Percentiles rank a stretch among this genome's conserved stretches.
phyloP scores from a whole-genome alignment of 2,329 filamentous ascomycete genomes.

The Hypoxylon sp. region DNA sequence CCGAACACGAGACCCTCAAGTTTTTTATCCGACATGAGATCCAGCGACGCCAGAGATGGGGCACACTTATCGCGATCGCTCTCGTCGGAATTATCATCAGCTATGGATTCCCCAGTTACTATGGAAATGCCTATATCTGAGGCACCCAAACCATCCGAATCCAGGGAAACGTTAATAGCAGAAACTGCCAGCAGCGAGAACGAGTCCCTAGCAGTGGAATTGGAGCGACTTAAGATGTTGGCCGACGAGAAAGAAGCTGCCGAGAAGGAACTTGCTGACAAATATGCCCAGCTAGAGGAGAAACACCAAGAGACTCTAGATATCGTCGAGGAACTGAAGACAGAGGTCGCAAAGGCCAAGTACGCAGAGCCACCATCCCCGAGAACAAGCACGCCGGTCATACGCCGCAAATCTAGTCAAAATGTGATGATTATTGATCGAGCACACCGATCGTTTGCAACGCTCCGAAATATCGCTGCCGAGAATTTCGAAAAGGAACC shows the following conservation, averaged over 20 bases:
- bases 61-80: constrained; percentile 84
- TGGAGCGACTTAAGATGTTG: constrained; percentile 76
- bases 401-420: constrained; percentile 93
- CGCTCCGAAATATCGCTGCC: constrained; percentile 85
- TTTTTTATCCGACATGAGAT: constrained; percentile 84
- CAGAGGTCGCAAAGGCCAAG: constrained; percentile 83
- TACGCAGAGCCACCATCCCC: constrained; percentile 69
- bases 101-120: constrained; percentile 78
- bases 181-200: constrained; percentile 55
- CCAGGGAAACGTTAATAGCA: constrained; percentile 54
- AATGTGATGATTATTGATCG: constrained; percentile 88
- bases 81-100: constrained; percentile 92
- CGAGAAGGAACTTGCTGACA: constrained; percentile 77
- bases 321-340: constrained; percentile 91
- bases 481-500: constrained; percentile 87
- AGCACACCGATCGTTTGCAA: constrained; percentile 89
- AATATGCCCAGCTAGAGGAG: constrained; percentile 84
- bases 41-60: constrained; percentile 75
- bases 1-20: constrained; percentile 74
- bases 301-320: constrained; percentile 85
- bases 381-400: constrained; percentile 77
- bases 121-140: constrained; percentile 72
- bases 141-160: constrained; percentile 58
- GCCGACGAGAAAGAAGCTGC: constrained; percentile 81
- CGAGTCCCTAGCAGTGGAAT: constrained; percentile 69